A percentile compares a stretch with the other conserved stretches of the same genome.
Evolutionary conservation across 2,329 filamentous ascomycete species (phyloP).

Genomic region (Colletotrichum endophyticum): DNA sequence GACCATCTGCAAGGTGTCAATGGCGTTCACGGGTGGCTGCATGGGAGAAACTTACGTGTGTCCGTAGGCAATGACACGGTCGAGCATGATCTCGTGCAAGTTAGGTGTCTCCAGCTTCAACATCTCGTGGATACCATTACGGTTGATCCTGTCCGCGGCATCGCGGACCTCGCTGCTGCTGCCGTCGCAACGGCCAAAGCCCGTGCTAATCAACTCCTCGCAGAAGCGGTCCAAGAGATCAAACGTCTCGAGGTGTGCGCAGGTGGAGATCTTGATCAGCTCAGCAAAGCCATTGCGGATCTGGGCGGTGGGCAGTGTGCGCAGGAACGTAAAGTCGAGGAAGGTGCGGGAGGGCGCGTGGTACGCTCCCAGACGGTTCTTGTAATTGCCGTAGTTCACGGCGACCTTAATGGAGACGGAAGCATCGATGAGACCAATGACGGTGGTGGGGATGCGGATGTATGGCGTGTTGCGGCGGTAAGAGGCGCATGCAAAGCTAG

Average conservation of each 20-base stretch:
- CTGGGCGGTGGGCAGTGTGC: constrained; percentile 69
- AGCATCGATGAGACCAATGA: constrained; percentile 77
- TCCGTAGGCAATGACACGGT: constrained; percentile 76
- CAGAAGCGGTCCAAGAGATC: constrained; percentile 72
- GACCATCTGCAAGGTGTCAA: constrained; percentile 58
- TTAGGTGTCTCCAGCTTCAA: constrained; percentile 76
- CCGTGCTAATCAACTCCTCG: constrained; percentile 68
- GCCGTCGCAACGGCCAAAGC: constrained; percentile 67
- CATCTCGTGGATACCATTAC: constrained; percentile 75
- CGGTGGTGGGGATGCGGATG: constrained; percentile 75
- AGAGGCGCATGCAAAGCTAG: constrained; percentile 71
- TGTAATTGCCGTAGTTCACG: constrained; percentile 78
- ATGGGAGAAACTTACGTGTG: constrained; percentile 58
- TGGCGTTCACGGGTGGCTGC: neutral
- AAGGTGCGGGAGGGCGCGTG: constrained; percentile 76
- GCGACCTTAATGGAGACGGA: constrained; percentile 81
- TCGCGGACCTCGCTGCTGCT: constrained; percentile 59
- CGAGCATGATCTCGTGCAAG: constrained; percentile 74
- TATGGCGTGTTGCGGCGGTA: constrained; percentile 77
- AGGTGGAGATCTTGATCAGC: constrained; percentile 77
- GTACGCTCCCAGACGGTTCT: constrained; percentile 76
- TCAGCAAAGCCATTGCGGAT: constrained; percentile 78
- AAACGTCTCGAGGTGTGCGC: constrained; percentile 69
- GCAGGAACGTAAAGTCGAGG: constrained; percentile 76
- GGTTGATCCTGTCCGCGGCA: constrained; percentile 71